Conservation (phyloP, 148 eudicot species). For the Chenopodium quinoa region DNA sequence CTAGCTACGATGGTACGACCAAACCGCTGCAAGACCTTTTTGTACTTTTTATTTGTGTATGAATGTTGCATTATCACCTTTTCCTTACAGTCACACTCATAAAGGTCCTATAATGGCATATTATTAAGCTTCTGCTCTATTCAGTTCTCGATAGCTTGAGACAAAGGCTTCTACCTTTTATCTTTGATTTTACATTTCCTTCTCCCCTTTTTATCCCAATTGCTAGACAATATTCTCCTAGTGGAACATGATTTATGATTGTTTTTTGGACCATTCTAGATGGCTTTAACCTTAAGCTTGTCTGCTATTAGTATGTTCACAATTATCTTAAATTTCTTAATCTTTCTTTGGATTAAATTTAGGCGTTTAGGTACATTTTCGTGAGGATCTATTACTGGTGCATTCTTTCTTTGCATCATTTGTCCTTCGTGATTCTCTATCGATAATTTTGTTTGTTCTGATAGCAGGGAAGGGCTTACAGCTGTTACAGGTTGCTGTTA, state of each 20-base stretch:
- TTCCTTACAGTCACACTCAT: neutral
- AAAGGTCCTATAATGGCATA: neutral
- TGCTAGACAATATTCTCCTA: conserved; percentile 20
- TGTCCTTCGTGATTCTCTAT: neutral
- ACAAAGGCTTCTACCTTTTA: conserved; percentile 21
- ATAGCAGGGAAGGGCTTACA: too few relatives aligned
- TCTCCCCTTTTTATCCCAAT: neutral
- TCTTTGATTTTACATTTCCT: neutral
- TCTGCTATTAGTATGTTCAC: neutral
- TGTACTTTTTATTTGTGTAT: neutral
- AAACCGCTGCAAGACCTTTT: neutral
- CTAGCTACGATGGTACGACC: neutral
- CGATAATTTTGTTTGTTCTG: neutral
- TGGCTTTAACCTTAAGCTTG: conserved; percentile 13
- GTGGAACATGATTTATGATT: conserved; percentile 11
- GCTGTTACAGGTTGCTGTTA: neutral
- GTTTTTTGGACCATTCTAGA: conserved; percentile 9
- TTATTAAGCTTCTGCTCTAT: conserved; percentile 10
- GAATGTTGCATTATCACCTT: neutral
- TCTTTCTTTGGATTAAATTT: neutral
- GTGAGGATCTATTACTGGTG: conserved; percentile 11
- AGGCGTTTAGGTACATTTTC: neutral
- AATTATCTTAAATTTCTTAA: neutral
- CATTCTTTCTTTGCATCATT: neutral
- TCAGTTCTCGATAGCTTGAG: conserved; percentile 12